Conservation (phyloP, 1,139 yeast genomes). For the Candida dubliniensis region DNA sequence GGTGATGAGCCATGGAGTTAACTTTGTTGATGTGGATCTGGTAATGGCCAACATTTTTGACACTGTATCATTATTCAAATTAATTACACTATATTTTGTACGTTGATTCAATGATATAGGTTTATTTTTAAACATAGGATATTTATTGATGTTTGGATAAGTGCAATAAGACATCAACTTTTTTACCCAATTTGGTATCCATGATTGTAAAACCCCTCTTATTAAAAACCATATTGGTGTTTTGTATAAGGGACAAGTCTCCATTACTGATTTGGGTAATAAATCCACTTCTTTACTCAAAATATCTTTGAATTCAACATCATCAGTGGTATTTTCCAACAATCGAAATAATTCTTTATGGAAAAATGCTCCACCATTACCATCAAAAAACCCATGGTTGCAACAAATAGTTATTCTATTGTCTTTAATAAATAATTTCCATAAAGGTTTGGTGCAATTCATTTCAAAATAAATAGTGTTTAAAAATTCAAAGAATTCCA, state of each 20-base stretch:
- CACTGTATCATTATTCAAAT: constrained; percentile 14
- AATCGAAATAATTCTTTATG: constrained; percentile 27
- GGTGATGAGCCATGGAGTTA: constrained; percentile 27
- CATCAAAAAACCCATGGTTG: constrained; percentile 40
- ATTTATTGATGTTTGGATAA: constrained; percentile 16
- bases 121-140: constrained; percentile 18
- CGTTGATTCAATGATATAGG: constrained; percentile 13
- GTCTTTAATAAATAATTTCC: constrained; percentile 27
- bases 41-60: constrained; percentile 15
- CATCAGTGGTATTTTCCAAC: constrained; percentile 7
- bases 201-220: constrained; percentile 1
- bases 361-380: constrained; percentile 31
- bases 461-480: constrained; percentile 19
- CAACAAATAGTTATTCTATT: constrained; percentile 26
- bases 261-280: constrained; percentile 7
- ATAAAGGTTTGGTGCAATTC: constrained; percentile 25
- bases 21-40: constrained; percentile 19
- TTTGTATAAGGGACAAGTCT: constrained; percentile 12
- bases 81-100: constrained; percentile 17
- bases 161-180: constrained; percentile 1
- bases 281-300: constrained; percentile 7
- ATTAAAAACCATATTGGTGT: constrained; percentile 13
- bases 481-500: constrained; percentile 17
- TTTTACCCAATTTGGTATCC: constrained; percentile 14
- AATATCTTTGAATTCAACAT: constrained; percentile 2